A percentile compares a stretch with the other conserved stretches of the same genome.
These are phyloP conservation scores for Hanseniaspora sp. DNA, from an alignment of 1,139 yeast genomes.

Conservation along the genomic window DNA sequence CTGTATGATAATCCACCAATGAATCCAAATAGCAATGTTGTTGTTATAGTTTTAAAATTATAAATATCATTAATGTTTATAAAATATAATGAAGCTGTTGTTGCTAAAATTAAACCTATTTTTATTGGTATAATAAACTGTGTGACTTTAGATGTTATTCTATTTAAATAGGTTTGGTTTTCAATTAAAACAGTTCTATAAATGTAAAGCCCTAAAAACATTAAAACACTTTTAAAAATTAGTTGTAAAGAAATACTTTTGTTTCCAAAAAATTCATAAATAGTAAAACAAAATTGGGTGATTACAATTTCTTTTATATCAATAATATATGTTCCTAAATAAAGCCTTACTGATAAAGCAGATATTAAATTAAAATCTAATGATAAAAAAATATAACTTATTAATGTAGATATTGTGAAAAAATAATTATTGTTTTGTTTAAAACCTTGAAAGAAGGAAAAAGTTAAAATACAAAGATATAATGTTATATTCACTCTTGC, in stretches of 20 bases:
- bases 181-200: background rate
- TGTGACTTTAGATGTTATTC: background rate
- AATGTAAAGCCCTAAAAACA: background rate
- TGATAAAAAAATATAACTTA: background rate
- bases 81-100: background rate
- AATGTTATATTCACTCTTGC: background rate
- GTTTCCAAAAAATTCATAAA: slow-evolving; percentile 1
- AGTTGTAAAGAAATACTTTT: background rate
- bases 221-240: background rate
- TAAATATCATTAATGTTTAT: background rate
- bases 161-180: background rate
- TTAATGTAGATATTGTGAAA: background rate
- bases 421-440: background rate
- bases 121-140: background rate
- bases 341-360: background rate
- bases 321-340: background rate
- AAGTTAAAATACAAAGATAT: background rate
- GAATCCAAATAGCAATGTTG: background rate
- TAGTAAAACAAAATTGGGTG: background rate
- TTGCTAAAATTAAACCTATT: background rate
- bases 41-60: background rate
- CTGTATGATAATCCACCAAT: background rate
- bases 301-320: background rate
- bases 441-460: background rate
- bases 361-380: slow-evolving; percentile 5